Conservation (phyloP, 257 asterid genomes). For the Nicotiana paniculata region DNA sequence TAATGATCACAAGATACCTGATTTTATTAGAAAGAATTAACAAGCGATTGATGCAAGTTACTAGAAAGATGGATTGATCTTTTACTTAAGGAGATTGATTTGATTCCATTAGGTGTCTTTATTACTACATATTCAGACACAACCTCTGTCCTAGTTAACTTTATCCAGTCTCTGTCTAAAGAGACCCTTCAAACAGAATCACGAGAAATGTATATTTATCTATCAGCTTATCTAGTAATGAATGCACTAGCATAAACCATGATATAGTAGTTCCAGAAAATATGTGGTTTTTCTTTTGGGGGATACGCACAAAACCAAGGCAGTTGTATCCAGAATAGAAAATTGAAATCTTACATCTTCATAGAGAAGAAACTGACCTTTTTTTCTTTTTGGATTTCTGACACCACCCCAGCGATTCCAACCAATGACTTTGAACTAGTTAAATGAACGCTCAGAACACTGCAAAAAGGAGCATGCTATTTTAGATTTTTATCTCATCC, state of each 20-base stretch:
- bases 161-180: not conserved
- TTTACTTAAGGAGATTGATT: not conserved
- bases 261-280: not conserved
- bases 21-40: not conserved
- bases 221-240: not conserved
- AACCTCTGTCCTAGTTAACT: not conserved
- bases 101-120: not conserved
- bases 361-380: conserved; percentile 44
- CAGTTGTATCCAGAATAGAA: not conserved
- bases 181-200: not conserved
- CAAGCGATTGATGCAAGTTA: not conserved
- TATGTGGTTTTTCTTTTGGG: not conserved
- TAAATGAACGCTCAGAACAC: conserved; percentile 82
- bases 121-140: not conserved
- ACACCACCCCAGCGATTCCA: conserved; percentile 82
- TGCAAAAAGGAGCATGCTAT: conserved; percentile 29
- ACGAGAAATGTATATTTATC: not conserved
- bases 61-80: not conserved
- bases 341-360: not conserved
- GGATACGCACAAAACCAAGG: not conserved
- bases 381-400: conserved; percentile 92
- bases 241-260: not conserved
- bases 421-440: conserved; percentile 98
- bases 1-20: not conserved
- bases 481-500: not conserved